A percentile compares a stretch with the other conserved stretches of the same genome.
phyloP scores from a whole-genome alignment of 2,329 filamentous ascomycete species.

The Claviceps monticola region DNA sequence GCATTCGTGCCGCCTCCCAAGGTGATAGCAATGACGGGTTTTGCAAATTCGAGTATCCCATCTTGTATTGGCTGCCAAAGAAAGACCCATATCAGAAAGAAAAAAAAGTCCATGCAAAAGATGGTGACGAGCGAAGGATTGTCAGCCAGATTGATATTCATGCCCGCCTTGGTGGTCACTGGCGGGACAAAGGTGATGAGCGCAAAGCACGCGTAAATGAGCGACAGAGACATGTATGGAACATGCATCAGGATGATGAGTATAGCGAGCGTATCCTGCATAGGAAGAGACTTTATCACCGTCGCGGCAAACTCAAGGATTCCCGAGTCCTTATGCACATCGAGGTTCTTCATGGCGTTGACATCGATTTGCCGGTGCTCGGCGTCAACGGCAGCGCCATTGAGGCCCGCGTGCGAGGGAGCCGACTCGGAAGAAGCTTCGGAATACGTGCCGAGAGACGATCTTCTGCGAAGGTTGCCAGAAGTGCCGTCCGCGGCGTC shows the following conservation, averaged over 20 bases:
- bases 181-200: slow-evolving; percentile 85
- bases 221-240: slow-evolving; percentile 72
- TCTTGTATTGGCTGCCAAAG: slow-evolving; percentile 79
- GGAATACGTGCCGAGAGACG: slow-evolving; percentile 38
- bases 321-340: slow-evolving; percentile 56
- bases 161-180: slow-evolving; percentile 59
- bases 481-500: slow-evolving; percentile 22
- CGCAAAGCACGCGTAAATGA: slow-evolving; percentile 86
- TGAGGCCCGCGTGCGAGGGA: slow-evolving; percentile 23
- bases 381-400: slow-evolving; percentile 27
- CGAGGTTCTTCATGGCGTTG: slow-evolving; percentile 52
- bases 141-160: slow-evolving; percentile 74
- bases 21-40: slow-evolving; percentile 85
- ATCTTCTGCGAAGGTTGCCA: slow-evolving; percentile 28
- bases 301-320: slow-evolving; percentile 68
- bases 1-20: slow-evolving; percentile 68
- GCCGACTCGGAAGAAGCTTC: slow-evolving; percentile 42
- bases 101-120: slow-evolving; percentile 68
- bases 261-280: slow-evolving; percentile 91
- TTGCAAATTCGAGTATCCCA: slow-evolving; percentile 77
- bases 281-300: slow-evolving; percentile 76
- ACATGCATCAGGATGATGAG: slow-evolving; percentile 91
- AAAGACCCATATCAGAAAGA: slow-evolving; percentile 75
- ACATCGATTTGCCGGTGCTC: slow-evolving; percentile 55
- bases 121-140: slow-evolving; percentile 79